phyloP scores from a whole-genome alignment of 371 early-diverging fungal species.

The Funneliformis caledonium region DNA sequence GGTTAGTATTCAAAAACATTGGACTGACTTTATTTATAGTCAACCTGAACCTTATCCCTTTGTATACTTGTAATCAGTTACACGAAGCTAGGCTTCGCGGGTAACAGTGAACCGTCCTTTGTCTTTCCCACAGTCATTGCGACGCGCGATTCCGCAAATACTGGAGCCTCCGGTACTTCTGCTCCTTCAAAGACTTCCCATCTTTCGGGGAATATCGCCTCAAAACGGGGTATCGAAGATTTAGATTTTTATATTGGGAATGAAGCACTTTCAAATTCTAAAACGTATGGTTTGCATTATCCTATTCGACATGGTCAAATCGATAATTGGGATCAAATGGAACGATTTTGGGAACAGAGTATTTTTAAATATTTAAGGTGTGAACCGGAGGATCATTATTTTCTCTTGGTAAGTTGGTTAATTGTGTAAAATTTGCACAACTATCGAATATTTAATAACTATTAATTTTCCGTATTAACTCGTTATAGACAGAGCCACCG shows the following conservation, averaged over 20 bases:
- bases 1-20: conserved; percentile 59
- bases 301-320: conserved; percentile 92
- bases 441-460: neutral
- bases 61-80: conserved; percentile 61
- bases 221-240: conserved; percentile 97
- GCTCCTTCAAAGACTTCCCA: conserved; percentile 67
- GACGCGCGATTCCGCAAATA: conserved; percentile 65
- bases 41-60: neutral
- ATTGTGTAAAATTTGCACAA: neutral
- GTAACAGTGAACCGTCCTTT: conserved; percentile 95
- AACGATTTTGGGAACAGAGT: conserved; percentile 94
- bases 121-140: conserved; percentile 95
- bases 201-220: conserved; percentile 75
- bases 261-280: conserved; percentile 89
- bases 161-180: conserved; percentile 56
- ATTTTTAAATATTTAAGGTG: conserved; percentile 97
- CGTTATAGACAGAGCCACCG: conserved; percentile 83
- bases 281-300: conserved; percentile 83
- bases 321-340: conserved; percentile 95
- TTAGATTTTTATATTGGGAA: conserved; percentile 97
- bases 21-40: neutral
- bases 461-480: neutral
- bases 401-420: conserved; percentile 70
- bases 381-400: conserved; percentile 97
- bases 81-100: conserved; percentile 98